Evolutionary conservation across 2,329 filamentous ascomycete species (phyloP).

Genomic region (Grosmannia serpens): DNA sequence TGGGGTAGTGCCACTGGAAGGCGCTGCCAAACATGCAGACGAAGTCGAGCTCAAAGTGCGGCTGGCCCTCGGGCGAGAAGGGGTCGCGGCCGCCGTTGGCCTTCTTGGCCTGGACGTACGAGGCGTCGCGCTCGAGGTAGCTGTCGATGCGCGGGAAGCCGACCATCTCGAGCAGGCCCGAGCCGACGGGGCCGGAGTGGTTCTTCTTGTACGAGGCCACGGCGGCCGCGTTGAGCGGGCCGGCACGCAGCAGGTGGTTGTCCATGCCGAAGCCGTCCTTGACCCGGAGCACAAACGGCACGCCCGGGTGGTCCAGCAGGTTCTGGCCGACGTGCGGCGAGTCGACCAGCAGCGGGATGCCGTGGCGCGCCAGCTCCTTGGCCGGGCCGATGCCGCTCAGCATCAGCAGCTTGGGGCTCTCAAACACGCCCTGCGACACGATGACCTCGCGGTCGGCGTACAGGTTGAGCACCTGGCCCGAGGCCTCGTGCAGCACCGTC

Average conservation of each 20-base stretch:
- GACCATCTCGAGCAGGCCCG: slow-evolving; percentile 35
- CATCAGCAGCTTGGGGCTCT: slow-evolving; percentile 54
- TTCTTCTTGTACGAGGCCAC: slow-evolving; percentile 23
- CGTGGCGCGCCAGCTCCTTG: slow-evolving; percentile 36
- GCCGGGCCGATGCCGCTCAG: slow-evolving; percentile 51
- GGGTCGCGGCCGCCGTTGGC: slow-evolving; percentile 36
- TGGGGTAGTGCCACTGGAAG: slow-evolving; percentile 36
- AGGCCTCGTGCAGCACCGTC: slow-evolving; percentile 26
- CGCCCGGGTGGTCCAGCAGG: slow-evolving; percentile 49
- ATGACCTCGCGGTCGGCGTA: slow-evolving; percentile 37
- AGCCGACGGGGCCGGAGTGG: slow-evolving; percentile 23
- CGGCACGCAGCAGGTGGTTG: slow-evolving; percentile 26
- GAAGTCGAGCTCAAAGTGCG: slow-evolving; percentile 53
- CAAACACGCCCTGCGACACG: slow-evolving; percentile 42
- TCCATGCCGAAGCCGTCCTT: slow-evolving; percentile 29
- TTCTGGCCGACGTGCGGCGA: slow-evolving; percentile 53
- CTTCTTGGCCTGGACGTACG: slow-evolving; percentile 31
- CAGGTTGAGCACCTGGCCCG: slow-evolving; percentile 30
- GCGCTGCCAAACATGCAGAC: slow-evolving; percentile 42
- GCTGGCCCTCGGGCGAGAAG: slow-evolving; percentile 43
- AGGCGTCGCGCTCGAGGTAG: slow-evolving; percentile 33
- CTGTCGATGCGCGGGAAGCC: slow-evolving; percentile 47
- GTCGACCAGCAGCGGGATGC: slow-evolving; percentile 42
- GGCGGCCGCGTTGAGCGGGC: slow-evolving; percentile 21
- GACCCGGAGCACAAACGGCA: slow-evolving; percentile 35